A percentile compares a stretch with the other conserved stretches of the same genome.
These are phyloP conservation scores for Fusarium buharicum DNA, from an alignment of 2,329 filamentous ascomycete species.

Conservation along the genomic window DNA sequence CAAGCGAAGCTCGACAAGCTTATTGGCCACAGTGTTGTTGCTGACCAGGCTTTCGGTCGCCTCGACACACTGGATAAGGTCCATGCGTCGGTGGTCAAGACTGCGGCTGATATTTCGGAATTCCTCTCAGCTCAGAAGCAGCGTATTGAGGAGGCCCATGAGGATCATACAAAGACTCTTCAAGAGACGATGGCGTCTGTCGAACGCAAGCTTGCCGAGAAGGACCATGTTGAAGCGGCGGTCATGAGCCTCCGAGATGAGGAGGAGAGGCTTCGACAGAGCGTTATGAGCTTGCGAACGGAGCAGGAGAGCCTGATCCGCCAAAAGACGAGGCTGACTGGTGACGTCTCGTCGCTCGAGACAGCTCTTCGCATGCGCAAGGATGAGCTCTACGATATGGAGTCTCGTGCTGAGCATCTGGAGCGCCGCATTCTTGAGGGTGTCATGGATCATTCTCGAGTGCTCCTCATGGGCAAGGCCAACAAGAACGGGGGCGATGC, in stretches of 20 bases:
- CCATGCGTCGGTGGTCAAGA: slow-evolving; percentile 85
- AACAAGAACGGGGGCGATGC: slow-evolving; percentile 60
- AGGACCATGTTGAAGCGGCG: slow-evolving; percentile 68
- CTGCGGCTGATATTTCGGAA: slow-evolving; percentile 82
- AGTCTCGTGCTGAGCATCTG: slow-evolving; percentile 84
- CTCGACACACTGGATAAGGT: slow-evolving; percentile 89
- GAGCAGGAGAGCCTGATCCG: slow-evolving; percentile 80
- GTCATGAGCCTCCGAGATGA: slow-evolving; percentile 63
- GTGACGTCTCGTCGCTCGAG: slow-evolving; percentile 90
- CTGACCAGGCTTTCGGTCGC: slow-evolving; percentile 76
- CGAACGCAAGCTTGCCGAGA: slow-evolving; percentile 76
- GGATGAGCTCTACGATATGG: slow-evolving; percentile 92
- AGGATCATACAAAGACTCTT: slow-evolving; percentile 80
- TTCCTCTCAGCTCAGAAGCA: slow-evolving; percentile 83
- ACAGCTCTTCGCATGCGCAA: slow-evolving; percentile 88
- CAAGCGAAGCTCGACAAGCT: slow-evolving; percentile 58
- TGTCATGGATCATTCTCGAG: slow-evolving; percentile 94
- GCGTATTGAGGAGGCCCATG: slow-evolving; percentile 79
- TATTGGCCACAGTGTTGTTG: slow-evolving; percentile 71
- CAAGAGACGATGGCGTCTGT: slow-evolving; percentile 84
- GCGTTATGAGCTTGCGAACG: slow-evolving; percentile 66
- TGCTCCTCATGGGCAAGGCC: slow-evolving; percentile 81
- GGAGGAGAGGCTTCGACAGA: slow-evolving; percentile 63
- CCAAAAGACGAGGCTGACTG: slow-evolving; percentile 82
- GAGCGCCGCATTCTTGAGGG: slow-evolving; percentile 94